phyloP scores from a whole-genome alignment of 2,329 filamentous ascomycete species.

The Neurospora sp. region DNA sequence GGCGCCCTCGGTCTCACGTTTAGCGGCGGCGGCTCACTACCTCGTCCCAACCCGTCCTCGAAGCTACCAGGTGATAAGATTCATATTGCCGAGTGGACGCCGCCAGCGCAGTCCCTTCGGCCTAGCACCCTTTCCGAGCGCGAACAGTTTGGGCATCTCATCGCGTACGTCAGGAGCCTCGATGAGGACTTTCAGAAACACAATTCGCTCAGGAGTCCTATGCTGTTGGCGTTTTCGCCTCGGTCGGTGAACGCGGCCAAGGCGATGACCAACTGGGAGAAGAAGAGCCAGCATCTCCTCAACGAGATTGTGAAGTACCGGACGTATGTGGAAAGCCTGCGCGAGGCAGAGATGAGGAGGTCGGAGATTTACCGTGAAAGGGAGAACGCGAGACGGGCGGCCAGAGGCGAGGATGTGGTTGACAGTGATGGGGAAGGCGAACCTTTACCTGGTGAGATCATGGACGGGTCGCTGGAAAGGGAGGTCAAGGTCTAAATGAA shows the following conservation, averaged over 20 bases:
- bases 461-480: neutral
- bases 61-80: slow-evolving; percentile 79
- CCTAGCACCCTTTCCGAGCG: slow-evolving; percentile 67
- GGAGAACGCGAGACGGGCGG: slow-evolving; percentile 39
- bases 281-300: slow-evolving; percentile 84
- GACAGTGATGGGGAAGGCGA: neutral
- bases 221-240: slow-evolving; percentile 83
- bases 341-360: slow-evolving; percentile 59
- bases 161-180: slow-evolving; percentile 72
- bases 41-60: slow-evolving; percentile 6
- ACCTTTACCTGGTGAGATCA: neutral
- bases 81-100: slow-evolving; percentile 77
- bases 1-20: slow-evolving; percentile 17
- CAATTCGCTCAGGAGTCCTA: slow-evolving; percentile 77
- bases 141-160: slow-evolving; percentile 69
- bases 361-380: slow-evolving; percentile 60
- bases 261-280: slow-evolving; percentile 95
- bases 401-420: slow-evolving; percentile 26
- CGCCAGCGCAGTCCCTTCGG: slow-evolving; percentile 84
- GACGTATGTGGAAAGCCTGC: slow-evolving; percentile 83
- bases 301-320: slow-evolving; percentile 94
- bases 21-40: slow-evolving; percentile 3
- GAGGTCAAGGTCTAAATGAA: neutral
- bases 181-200: slow-evolving; percentile 79
- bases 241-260: slow-evolving; percentile 70